Conservation (phyloP, 2,329 filamentous ascomycete genomes). For the Myriosclerotinia duriaeana region DNA sequence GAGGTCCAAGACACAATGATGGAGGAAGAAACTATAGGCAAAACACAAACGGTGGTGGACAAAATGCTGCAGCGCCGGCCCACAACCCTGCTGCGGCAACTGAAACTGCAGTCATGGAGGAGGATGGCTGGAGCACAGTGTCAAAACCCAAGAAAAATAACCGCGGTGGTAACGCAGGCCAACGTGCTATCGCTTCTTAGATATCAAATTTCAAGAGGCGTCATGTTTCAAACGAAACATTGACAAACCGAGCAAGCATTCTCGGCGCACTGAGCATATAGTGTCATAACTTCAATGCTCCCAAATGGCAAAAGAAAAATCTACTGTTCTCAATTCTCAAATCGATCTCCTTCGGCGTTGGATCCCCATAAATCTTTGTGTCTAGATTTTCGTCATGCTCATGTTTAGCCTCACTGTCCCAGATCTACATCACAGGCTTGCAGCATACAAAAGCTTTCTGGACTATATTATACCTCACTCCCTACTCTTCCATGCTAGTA, state of each 20-base stretch:
- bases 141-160: conserved; percentile 42
- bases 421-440: conserved; percentile 16
- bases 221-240: conserved; percentile 15
- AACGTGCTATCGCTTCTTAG: conserved; percentile 41
- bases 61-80: conserved; percentile 47
- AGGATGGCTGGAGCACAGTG: conserved; percentile 66
- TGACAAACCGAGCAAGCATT: conserved; percentile 24
- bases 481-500: conserved; percentile 21
- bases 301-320: conserved; percentile 18
- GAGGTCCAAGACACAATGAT: conserved; percentile 37
- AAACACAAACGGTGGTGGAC: conserved; percentile 45
- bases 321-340: conserved; percentile 16
- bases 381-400: conserved; percentile 35
- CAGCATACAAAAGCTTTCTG: conserved; percentile 18
- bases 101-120: conserved; percentile 48
- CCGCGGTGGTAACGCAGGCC: conserved; percentile 39
- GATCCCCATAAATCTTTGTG: conserved; percentile 36
- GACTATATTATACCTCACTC: conserved; percentile 3
- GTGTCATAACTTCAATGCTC: conserved; percentile 18
- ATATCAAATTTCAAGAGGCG: conserved; percentile 20
- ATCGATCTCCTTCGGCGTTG: conserved; percentile 29
- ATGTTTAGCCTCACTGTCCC: conserved; percentile 29
- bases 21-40: conserved; percentile 33
- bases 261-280: conserved; percentile 25
- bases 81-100: conserved; percentile 42